Conservation (phyloP, 257 asterid genomes). For the Solanum dulcamara region DNA sequence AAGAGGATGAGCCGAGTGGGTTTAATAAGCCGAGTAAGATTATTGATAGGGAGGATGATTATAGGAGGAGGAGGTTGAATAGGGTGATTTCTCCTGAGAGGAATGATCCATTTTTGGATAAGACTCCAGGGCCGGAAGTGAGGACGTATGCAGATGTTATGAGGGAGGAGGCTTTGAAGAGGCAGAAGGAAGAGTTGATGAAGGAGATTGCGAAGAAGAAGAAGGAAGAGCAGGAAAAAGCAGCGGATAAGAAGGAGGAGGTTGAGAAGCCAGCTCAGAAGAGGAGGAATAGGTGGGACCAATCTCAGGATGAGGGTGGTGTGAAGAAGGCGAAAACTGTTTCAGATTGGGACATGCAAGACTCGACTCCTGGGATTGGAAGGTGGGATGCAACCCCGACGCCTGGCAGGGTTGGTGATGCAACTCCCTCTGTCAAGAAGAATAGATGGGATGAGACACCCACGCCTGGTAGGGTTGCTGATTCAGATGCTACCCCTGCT, state of each 20-base stretch:
- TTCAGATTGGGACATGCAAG: slow-evolving; percentile 88
- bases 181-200: slow-evolving; percentile 69
- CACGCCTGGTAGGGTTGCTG: slow-evolving; percentile 75
- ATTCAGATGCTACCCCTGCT: slow-evolving; percentile 80
- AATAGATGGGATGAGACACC: slow-evolving; percentile 98
- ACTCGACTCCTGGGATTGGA: slow-evolving; percentile 82
- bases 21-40: slow-evolving; percentile 69
- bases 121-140: slow-evolving; percentile 77
- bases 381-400: slow-evolving; percentile 99
- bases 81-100: slow-evolving; percentile 78
- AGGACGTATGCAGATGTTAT: slow-evolving; percentile 86
- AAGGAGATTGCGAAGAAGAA: slow-evolving; percentile 68
- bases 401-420: slow-evolving; percentile 86
- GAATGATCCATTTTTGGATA: slow-evolving; percentile 74
- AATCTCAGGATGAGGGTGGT: slow-evolving; percentile 64
- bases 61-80: slow-evolving; percentile 69
- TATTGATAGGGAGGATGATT: slow-evolving; percentile 81
- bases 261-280: slow-evolving; percentile 54
- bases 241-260: slow-evolving; percentile 26
- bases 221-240: slow-evolving; percentile 54
- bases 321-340: slow-evolving; percentile 54
- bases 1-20: slow-evolving; percentile 53
- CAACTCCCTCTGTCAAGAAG: slow-evolving; percentile 65
- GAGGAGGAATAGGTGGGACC: slow-evolving; percentile 95
- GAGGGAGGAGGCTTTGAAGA: slow-evolving; percentile 70